Evolutionary conservation across 768 basidiomycete species (phyloP).

Genomic region (Pisolithus albus): DNA sequence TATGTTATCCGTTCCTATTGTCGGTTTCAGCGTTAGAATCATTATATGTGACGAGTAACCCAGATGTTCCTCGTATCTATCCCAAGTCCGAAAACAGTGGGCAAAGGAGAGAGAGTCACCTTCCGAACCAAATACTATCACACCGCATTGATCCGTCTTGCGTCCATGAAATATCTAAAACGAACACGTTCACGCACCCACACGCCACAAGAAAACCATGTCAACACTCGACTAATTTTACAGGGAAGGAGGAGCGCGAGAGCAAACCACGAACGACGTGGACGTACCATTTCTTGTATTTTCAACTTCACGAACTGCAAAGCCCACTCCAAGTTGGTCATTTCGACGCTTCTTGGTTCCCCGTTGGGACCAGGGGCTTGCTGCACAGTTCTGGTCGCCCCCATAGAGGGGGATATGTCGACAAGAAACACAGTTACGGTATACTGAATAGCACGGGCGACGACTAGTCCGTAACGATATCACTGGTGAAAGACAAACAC

Average conservation of each 20-base stretch:
- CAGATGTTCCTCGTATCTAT: too few species aligned
- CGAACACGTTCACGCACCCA: neutral
- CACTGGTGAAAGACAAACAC: constrained; percentile 16
- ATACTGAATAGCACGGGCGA: constrained; percentile 33
- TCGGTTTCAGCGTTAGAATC: neutral
- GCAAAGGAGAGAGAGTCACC: constrained; percentile 30
- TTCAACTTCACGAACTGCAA: constrained; percentile 87
- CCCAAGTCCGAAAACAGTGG: too few species aligned
- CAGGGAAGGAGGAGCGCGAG: too few species aligned
- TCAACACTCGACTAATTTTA: too few species aligned
- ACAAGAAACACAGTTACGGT: constrained; percentile 86
- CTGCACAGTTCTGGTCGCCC: constrained; percentile 48
- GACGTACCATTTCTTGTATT: constrained; percentile 78
- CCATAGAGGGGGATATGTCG: constrained; percentile 87
- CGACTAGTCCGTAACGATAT: constrained; percentile 5
- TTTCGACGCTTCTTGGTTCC: constrained; percentile 45
- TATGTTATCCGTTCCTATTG: constrained; percentile 57
- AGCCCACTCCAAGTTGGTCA: constrained; percentile 74
- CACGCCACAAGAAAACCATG: too few species aligned
- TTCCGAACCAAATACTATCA: constrained; percentile 81
- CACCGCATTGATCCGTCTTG: constrained; percentile 92
- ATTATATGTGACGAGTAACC: neutral
- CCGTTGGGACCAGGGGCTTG: constrained; percentile 47
- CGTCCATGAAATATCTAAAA: constrained; percentile 80
- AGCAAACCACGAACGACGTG: neutral